Evolutionary conservation across 2,329 filamentous ascomycete genomes (phyloP), one percentile per base, ranked within the genome.

Genomic region (Blumeriella jaapii): DNA sequence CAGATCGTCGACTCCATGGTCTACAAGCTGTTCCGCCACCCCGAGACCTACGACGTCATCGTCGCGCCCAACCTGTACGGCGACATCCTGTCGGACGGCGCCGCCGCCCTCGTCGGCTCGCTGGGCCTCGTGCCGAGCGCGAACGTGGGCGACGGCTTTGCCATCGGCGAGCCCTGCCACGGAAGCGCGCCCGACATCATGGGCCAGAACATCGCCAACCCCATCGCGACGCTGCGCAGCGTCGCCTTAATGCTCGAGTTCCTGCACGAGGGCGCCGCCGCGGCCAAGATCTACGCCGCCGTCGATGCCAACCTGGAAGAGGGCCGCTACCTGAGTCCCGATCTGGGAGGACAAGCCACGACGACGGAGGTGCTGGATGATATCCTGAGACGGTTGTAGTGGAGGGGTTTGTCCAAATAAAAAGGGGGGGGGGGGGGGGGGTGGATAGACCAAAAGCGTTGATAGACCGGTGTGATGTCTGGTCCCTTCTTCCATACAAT

Each of bases 1-100:
- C 91, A 98, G 67, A 98, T 98, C 51, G 89, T 98, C 45, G 91
- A 98, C 64, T 89, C 81, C 43, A 98, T 98, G 91, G 86, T 96
- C 39, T 96, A 96, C 75, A 96, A 96, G 69, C 81, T 98, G 38
- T 96, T 96, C 77, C 84, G 89, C 44, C 85, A 96, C 63, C 91
- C 91, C 27, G 72, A 80, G 55, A 81, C 80, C 55, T 98, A 96
- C 74, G 91, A 98, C 59, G 89, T 96, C 48, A 93, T 98, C 51
- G 91, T 98, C 29, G 91, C 89, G 6, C 91, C 89, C 34, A 96
- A 96, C 65, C 72, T 98, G 42, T 96, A 98, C 64, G 91, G 91
- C 49, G 91, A 98, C 61, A 91, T 98, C 49, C 70, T 98, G 24
- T 94, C 86, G 2, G 91, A 98, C 60, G 89, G 86, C 47, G 89